Percentiles rank a stretch among this genome's conserved stretches.
Conservation (phyloP, 176 grass and related monocot genomes). For the Triticum dicoccoides region DNA sequence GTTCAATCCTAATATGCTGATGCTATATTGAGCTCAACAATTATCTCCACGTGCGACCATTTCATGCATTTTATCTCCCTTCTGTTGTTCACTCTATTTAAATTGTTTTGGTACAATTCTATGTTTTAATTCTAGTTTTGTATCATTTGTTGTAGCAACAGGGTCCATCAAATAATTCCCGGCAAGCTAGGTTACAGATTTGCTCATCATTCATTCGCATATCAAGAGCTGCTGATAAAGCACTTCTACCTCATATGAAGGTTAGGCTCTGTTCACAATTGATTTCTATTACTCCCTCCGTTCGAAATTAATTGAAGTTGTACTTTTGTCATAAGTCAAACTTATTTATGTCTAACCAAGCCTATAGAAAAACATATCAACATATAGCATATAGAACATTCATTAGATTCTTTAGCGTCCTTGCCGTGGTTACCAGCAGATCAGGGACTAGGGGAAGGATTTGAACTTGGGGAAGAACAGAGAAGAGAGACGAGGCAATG, state of each 20-base stretch:
- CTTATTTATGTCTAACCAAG: not conserved
- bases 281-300: slow-evolving; percentile 1
- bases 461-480: not conserved
- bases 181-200: slow-evolving; percentile 90
- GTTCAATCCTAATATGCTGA: slow-evolving; percentile 19
- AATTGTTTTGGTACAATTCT: slow-evolving; percentile 19
- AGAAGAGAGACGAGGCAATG: not conserved
- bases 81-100: not conserved
- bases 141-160: slow-evolving; percentile 39
- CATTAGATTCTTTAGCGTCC: not conserved
- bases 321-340: not conserved
- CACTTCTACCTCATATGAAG: slow-evolving; percentile 99
- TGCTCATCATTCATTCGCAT: slow-evolving; percentile 97
- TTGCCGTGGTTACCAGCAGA: not conserved
- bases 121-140: slow-evolving; percentile 3
- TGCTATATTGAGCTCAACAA: not conserved
- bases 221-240: slow-evolving; percentile 90
- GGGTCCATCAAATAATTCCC: slow-evolving; percentile 76
- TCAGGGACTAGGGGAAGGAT: no score
- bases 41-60: not conserved
- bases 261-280: slow-evolving; percentile 40
- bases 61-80: slow-evolving; percentile 18
- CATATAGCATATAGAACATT: not conserved
- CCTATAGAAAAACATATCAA: not conserved
- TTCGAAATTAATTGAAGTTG: not conserved